These are phyloP conservation scores for Xylariales sp. DNA, from an alignment of 2,329 filamentous ascomycete species.

Conservation along the genomic window DNA sequence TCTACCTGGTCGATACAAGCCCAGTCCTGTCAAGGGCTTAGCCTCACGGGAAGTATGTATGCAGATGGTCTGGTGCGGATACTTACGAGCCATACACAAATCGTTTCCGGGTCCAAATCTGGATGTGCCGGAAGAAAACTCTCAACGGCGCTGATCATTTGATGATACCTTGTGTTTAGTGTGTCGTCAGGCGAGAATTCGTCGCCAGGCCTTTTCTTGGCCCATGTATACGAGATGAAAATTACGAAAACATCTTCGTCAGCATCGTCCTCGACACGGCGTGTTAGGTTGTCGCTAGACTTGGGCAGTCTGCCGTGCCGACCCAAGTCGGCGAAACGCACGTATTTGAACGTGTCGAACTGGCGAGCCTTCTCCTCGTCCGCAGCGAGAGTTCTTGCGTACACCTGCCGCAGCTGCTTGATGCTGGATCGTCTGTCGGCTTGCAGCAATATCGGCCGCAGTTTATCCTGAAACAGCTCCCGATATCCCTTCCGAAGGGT, in stretches of 20 bases:
- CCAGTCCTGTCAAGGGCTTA: too few relatives aligned
- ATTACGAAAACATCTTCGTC: background rate
- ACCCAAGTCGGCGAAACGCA: background rate
- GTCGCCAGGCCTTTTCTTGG: background rate
- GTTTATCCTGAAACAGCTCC: conserved; percentile 31
- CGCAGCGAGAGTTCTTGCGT: background rate
- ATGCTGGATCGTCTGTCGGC: conserved; percentile 3
- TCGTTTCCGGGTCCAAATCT: background rate
- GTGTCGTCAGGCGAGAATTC: background rate
- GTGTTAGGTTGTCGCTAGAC: background rate
- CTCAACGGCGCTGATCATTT: background rate
- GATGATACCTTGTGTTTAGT: background rate
- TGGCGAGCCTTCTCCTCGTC: background rate
- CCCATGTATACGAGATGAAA: background rate
- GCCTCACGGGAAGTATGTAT: background rate
- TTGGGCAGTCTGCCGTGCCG: background rate
- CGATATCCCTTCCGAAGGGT: conserved; percentile 29
- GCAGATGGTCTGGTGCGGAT: background rate
- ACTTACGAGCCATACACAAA: background rate
- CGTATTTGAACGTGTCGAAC: background rate
- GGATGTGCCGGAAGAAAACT: background rate
- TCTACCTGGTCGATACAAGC: conserved; percentile 34
- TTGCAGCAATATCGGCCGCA: conserved; percentile 28
- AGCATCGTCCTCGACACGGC: background rate
- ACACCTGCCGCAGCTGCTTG: background rate